phyloP scores from a whole-genome alignment of 2,329 filamentous ascomycete genomes.

The Hymenoscyphus albidus region DNA sequence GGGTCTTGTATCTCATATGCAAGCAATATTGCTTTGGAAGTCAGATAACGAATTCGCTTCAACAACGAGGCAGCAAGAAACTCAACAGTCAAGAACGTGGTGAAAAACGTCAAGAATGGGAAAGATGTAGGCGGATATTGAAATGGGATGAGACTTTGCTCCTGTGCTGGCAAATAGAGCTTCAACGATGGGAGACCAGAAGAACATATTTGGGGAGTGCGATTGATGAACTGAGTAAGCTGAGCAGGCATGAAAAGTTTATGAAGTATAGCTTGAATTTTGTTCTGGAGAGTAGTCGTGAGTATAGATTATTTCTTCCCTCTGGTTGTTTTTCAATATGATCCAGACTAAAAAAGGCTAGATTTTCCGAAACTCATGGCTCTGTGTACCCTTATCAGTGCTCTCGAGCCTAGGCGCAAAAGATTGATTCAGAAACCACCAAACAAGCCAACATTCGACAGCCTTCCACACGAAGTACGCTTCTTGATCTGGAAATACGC shows the following conservation, averaged over 20 bases:
- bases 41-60: background rate
- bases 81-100: background rate
- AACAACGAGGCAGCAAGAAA: background rate
- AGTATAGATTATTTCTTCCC: background rate
- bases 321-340: background rate
- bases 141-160: background rate
- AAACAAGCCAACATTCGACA: background rate
- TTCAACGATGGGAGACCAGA: background rate
- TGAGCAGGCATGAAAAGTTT: background rate
- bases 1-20: background rate
- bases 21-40: background rate
- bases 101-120: background rate
- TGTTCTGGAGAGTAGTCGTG: background rate
- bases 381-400: background rate
- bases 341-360: background rate
- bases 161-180: background rate
- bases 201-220: background rate
- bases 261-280: background rate
- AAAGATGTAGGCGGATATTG: background rate
- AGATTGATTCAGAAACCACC: background rate
- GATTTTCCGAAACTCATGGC: background rate
- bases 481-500: background rate
- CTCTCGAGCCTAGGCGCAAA: background rate
- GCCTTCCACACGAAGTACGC: background rate
- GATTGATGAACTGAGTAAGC: background rate